These are phyloP conservation scores for Puccinia novopanici DNA, from an alignment of 1,284 basidiomycete species.

Conservation along the genomic window DNA sequence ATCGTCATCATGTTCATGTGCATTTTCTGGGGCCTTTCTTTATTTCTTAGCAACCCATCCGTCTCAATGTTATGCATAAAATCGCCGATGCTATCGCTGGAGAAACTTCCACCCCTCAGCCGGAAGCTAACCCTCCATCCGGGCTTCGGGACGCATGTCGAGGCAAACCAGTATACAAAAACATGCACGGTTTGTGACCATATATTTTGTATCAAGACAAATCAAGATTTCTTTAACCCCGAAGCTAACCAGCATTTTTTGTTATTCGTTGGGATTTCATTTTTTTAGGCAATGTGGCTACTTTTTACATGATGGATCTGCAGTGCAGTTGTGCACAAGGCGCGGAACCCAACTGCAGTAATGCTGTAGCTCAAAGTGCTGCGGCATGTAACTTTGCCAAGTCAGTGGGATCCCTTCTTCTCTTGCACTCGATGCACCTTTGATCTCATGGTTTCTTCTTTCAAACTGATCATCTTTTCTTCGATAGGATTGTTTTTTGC, in stretches of 20 bases:
- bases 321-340: background rate
- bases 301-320: background rate
- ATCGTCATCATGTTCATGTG: too few relatives aligned
- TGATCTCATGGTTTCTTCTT: background rate
- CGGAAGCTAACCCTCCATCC: background rate
- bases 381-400: constrained; percentile 1
- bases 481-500: background rate
- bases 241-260: background rate
- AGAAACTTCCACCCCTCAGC: background rate
- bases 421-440: background rate
- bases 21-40: too few relatives aligned
- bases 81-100: background rate
- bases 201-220: background rate
- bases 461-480: background rate
- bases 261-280: background rate
- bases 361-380: background rate
- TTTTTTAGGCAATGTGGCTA: background rate
- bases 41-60: background rate
- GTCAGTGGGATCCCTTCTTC: background rate
- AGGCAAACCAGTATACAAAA: background rate
- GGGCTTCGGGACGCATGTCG: background rate
- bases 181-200: background rate
- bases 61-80: background rate
- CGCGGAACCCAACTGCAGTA: background rate
- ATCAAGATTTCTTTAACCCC: background rate